Percentiles rank a stretch among this genome's conserved stretches.
phyloP scores from a whole-genome alignment of 805 yeast genomes.

The Metschnikowia reukaufii region DNA sequence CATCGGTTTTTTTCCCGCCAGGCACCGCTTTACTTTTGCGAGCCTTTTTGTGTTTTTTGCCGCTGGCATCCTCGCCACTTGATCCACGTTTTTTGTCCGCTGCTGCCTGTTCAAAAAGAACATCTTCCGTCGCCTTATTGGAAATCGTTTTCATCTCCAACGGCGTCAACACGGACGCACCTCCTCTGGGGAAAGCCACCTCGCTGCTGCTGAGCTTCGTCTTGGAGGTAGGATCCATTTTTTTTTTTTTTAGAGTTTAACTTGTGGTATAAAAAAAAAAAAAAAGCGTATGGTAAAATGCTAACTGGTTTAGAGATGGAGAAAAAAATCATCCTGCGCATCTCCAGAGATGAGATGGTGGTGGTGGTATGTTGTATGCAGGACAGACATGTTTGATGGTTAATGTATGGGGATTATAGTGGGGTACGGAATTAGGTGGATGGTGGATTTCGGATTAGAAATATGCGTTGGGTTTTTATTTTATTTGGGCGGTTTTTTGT shows the following conservation, averaged over 20 bases:
- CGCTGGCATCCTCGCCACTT: slow-evolving; percentile 27
- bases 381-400: too few relatives aligned
- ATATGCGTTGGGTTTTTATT: too few relatives aligned
- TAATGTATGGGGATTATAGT: too few relatives aligned
- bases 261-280: slow-evolving; percentile 1
- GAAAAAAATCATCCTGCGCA: slow-evolving; percentile 4
- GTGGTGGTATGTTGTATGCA: neutral
- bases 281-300: neutral
- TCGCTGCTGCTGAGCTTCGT: slow-evolving; percentile 45
- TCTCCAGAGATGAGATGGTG: slow-evolving; percentile 1
- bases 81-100: slow-evolving; percentile 30
- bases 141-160: slow-evolving; percentile 90
- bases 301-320: neutral
- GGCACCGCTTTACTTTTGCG: slow-evolving; percentile 19
- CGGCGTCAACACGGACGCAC: slow-evolving; percentile 80
- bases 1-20: slow-evolving; percentile 16
- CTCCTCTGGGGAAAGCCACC: slow-evolving; percentile 92
- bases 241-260: neutral
- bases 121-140: slow-evolving; percentile 89
- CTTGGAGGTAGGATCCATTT: slow-evolving; percentile 22
- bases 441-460: too few relatives aligned
- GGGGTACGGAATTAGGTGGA: too few relatives aligned
- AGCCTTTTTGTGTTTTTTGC: slow-evolving; percentile 26
- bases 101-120: slow-evolving; percentile 61
- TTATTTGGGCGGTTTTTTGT: too few relatives aligned